Conservation (phyloP, 78 protist species). For the Protostelium mycophagum region DNA sequence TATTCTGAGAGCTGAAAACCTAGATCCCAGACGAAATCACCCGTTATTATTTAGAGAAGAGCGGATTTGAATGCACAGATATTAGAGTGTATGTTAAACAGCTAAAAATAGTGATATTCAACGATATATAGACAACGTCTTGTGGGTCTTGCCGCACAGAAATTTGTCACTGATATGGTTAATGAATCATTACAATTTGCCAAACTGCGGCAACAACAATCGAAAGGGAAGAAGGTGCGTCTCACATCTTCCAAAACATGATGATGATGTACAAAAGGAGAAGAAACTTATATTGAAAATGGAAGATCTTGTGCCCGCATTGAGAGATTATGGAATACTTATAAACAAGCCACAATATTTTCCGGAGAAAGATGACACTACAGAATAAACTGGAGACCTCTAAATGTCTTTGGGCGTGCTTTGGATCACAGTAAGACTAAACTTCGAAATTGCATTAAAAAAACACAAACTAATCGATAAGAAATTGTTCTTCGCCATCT, state of each 20-base stretch:
- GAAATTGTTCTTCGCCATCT: no score
- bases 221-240: conserved; percentile 50
- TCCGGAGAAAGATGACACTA: conserved; percentile 27
- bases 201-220: conserved; percentile 49
- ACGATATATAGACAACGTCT: conserved; percentile 33
- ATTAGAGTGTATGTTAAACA: conserved; percentile 16
- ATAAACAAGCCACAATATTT: conserved; percentile 60
- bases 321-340: conserved; percentile 48
- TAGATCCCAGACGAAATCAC: conserved; percentile 66
- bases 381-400: no score
- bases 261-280: conserved; percentile 18
- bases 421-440: no score
- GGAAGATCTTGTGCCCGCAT: conserved; percentile 53
- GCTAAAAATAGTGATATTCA: background rate
- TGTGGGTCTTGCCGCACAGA: conserved; percentile 64
- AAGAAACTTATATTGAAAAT: conserved; percentile 37
- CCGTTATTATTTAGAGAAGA: conserved; percentile 41
- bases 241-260: background rate
- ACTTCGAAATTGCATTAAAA: no score
- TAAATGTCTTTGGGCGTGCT: no score
- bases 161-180: conserved; percentile 55
- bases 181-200: conserved; percentile 41
- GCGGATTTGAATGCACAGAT: conserved; percentile 58
- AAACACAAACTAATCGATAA: no score
- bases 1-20: background rate